Evolutionary conservation across 345 rosid species (phyloP).

Genomic region (Ceriops tagal): DNA sequence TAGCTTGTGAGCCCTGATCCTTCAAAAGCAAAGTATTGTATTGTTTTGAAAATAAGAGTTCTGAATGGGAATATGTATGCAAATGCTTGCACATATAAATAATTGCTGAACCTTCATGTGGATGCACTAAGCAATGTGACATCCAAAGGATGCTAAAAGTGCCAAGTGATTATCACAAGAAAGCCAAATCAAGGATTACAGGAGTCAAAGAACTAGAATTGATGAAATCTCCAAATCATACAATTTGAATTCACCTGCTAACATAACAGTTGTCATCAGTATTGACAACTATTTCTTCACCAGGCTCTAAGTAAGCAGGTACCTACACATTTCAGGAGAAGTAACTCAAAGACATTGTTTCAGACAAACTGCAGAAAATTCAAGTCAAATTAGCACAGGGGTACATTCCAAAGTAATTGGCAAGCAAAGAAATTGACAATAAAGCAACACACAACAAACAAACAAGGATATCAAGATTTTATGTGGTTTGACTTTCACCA

Average conservation of each 20-base stretch:
- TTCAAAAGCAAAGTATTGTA: too few relatives aligned
- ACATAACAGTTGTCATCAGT: slow-evolving; percentile 69
- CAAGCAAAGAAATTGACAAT: neutral
- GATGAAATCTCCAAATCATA: neutral
- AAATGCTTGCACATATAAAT: too few relatives aligned
- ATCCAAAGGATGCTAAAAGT: neutral
- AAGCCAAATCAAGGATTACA: neutral
- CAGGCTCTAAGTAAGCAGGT: slow-evolving; percentile 67
- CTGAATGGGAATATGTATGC: too few relatives aligned
- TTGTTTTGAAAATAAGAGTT: too few relatives aligned
- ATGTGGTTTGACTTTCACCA: too few relatives aligned
- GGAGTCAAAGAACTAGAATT: neutral
- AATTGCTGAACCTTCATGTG: too few relatives aligned
- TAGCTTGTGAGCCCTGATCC: too few relatives aligned
- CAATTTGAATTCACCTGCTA: slow-evolving; percentile 48
- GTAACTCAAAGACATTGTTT: neutral
- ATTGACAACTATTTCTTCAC: slow-evolving; percentile 69
- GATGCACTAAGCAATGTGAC: neutral
- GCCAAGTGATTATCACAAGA: neutral
- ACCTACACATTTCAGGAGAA: slow-evolving; percentile 41
- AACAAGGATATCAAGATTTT: too few relatives aligned
- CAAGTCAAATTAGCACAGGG: neutral
- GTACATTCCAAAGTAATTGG: neutral
- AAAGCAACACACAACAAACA: neutral
- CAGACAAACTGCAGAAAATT: neutral